Percentiles rank a stretch among this genome's conserved stretches.
Evolutionary conservation across 2,329 filamentous ascomycete species (phyloP).

Genomic region (Xenosphaeropsis pyriputrescens): DNA sequence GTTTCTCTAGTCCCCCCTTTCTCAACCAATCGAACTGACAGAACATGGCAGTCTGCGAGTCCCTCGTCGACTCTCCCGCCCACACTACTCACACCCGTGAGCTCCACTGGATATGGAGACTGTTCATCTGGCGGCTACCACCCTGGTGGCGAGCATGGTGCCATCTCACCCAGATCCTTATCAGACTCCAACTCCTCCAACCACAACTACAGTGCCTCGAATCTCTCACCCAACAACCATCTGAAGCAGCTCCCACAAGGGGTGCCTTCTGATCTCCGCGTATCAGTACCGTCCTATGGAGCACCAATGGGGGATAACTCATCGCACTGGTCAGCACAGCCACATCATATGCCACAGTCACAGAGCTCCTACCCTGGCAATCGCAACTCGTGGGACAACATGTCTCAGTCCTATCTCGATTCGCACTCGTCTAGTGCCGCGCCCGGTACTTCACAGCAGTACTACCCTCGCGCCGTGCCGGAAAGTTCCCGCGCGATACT

Average conservation of each 20-base stretch:
- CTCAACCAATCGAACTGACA: slow-evolving; percentile 3
- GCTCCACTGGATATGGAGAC: slow-evolving; percentile 15
- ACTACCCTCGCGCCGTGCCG: too few relatives aligned
- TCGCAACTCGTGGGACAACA: slow-evolving; percentile 16
- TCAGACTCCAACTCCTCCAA: slow-evolving; percentile 10
- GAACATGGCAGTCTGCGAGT: slow-evolving; percentile 15
- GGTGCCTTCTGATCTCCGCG: slow-evolving; percentile 15
- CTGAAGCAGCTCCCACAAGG: slow-evolving; percentile 8
- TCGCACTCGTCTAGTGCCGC: slow-evolving; percentile 12
- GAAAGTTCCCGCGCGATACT: too few relatives aligned
- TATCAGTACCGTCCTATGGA: slow-evolving; percentile 8
- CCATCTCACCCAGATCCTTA: slow-evolving; percentile 16
- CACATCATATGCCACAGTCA: slow-evolving; percentile 14
- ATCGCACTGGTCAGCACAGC: slow-evolving; percentile 13
- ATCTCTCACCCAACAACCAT: slow-evolving; percentile 13
- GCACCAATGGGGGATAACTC: slow-evolving; percentile 6
- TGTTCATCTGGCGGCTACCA: slow-evolving; percentile 14
- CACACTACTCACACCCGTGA: slow-evolving; percentile 16
- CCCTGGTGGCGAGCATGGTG: slow-evolving; percentile 15
- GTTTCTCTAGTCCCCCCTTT: slow-evolving; percentile 4
- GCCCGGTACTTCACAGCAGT: neutral
- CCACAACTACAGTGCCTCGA: slow-evolving; percentile 9
- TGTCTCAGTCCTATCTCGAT: slow-evolving; percentile 16
- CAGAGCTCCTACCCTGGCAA: slow-evolving; percentile 3
- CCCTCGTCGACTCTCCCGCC: slow-evolving; percentile 18